phyloP scores from a whole-genome alignment of 805 yeast genomes.

The Candida fluviatilis region DNA sequence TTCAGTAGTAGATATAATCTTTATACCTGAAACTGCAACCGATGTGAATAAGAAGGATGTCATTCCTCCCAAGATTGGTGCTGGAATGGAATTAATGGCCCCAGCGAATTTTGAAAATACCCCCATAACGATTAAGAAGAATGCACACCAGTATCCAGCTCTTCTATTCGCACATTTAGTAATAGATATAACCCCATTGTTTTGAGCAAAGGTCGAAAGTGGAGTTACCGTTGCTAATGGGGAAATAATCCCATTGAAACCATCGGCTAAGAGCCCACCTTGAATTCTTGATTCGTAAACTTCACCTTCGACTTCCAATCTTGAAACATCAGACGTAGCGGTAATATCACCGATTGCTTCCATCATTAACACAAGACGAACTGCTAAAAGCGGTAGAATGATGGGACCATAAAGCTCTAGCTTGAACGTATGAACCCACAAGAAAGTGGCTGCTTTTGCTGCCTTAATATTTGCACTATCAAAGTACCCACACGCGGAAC shows the following conservation, averaged over 20 bases:
- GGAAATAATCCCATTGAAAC: conserved; percentile 73
- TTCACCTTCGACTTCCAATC: conserved; percentile 79
- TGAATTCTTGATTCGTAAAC: conserved; percentile 80
- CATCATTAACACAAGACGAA: conserved; percentile 79
- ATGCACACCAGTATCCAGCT: conserved; percentile 76
- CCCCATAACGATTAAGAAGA: conserved; percentile 83
- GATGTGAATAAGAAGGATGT: conserved; percentile 71
- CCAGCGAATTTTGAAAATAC: conserved; percentile 83
- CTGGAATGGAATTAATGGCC: conserved; percentile 64
- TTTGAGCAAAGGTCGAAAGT: conserved; percentile 88
- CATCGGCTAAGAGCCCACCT: conserved; percentile 91
- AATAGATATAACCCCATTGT: conserved; percentile 89
- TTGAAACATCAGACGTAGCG: conserved; percentile 88
- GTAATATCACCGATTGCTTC: conserved; percentile 95
- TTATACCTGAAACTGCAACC: conserved; percentile 71
- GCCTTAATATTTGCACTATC: conserved; percentile 48
- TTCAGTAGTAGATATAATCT: conserved; percentile 56
- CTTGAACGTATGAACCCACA: conserved; percentile 85
- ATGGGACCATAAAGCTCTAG: conserved; percentile 77
- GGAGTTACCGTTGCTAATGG: conserved; percentile 83
- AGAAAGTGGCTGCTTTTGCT: conserved; percentile 80
- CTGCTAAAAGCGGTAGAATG: conserved; percentile 80
- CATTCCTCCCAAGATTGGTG: conserved; percentile 74
- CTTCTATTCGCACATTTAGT: conserved; percentile 87
- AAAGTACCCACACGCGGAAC: conserved; percentile 87